Evolutionary conservation across 2,329 filamentous ascomycete genomes (phyloP), one percentile per base, ranked within the genome.

Genomic region (Drechslera avenae): DNA sequence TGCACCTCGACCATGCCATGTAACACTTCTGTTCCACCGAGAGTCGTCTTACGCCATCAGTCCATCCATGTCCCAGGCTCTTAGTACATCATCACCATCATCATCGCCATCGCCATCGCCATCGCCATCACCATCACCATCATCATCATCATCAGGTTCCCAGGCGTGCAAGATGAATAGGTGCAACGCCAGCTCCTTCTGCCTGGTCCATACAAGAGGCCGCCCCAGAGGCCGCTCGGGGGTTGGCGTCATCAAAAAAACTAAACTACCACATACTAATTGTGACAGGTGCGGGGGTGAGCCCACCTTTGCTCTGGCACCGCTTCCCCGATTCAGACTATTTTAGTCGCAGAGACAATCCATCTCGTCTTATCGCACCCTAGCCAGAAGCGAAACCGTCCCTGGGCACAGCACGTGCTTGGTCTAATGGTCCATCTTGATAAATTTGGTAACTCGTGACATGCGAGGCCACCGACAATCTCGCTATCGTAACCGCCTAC

Each of bases 11-110:
- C 53, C 6, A 54, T 57, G 52, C 39, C 61, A 65, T 66, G 59
- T 63, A 64, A 66, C 64, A 50, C 58, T 43, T 55, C 51, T 47
- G 43, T 56, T 52, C 57, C 45, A 54, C 52, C 46, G 28, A 41
- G 35, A 41, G 43, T 9, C 39, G 32, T 39, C 43, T 49, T 28
- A 34, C 50, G 46, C 58, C 52, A 45, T 54, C 21, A 23, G 6
- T 23, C 44, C 10, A 10, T 30, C 39, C 17, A 23, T 19, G 28
- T 32, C 8, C 9, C 23, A n/a, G 30, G 7, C 13, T 32, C 16
- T 33, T n/a, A 45, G 35, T 45, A 31, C 13, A 26, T 39, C 28
- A 17, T 37, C n/a, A n/a, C n/a, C n/a, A n/a, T n/a, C n/a, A n/a
- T n/a, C n/a, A n/a, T n/a, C n/a, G 7, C 6, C 21, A 23, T 23